phyloP scores from a whole-genome alignment of 768 basidiomycete genomes.

The Omphalotus guepiniiformis region DNA sequence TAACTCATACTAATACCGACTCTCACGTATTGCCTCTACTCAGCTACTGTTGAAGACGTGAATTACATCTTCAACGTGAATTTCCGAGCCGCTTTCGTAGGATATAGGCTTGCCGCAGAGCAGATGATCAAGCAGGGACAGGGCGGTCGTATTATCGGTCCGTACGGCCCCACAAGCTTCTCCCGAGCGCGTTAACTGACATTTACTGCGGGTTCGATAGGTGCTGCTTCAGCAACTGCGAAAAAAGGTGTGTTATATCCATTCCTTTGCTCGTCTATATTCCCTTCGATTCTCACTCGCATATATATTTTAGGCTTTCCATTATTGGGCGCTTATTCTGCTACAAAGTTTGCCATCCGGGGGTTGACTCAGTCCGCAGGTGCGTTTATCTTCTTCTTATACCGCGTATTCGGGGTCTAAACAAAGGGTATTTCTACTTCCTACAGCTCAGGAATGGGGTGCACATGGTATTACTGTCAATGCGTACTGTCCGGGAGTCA shows the following conservation, averaged over 20 bases:
- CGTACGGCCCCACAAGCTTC: too few species aligned
- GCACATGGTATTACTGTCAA: slow-evolving; percentile 35
- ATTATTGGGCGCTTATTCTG: slow-evolving; percentile 21
- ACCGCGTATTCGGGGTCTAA: not conserved
- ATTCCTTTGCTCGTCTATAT: not conserved
- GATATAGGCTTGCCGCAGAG: slow-evolving; percentile 38
- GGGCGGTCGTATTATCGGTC: slow-evolving; percentile 40
- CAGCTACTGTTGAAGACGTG: slow-evolving; percentile 29
- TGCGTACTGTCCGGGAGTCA: slow-evolving; percentile 33
- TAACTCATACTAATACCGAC: not conserved
- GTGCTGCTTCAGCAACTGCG: slow-evolving; percentile 30
- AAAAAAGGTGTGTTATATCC: slow-evolving; percentile 19
- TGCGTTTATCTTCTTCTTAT: slow-evolving; percentile 13
- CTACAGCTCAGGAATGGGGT: slow-evolving; percentile 27
- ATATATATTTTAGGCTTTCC: slow-evolving; percentile 12
- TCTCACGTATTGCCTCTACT: slow-evolving; percentile 6
- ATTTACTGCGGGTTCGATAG: too few species aligned
- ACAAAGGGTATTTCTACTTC: slow-evolving; percentile 1
- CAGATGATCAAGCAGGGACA: slow-evolving; percentile 41
- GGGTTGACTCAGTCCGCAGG: slow-evolving; percentile 37
- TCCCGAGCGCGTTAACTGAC: too few species aligned
- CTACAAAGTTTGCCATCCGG: slow-evolving; percentile 39
- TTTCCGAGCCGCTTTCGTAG: slow-evolving; percentile 33
- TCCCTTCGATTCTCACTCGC: not conserved
- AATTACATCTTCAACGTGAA: slow-evolving; percentile 34